phyloP scores from a whole-genome alignment of 805 yeast species.

The Wickerhamomyces strasburgensis region DNA sequence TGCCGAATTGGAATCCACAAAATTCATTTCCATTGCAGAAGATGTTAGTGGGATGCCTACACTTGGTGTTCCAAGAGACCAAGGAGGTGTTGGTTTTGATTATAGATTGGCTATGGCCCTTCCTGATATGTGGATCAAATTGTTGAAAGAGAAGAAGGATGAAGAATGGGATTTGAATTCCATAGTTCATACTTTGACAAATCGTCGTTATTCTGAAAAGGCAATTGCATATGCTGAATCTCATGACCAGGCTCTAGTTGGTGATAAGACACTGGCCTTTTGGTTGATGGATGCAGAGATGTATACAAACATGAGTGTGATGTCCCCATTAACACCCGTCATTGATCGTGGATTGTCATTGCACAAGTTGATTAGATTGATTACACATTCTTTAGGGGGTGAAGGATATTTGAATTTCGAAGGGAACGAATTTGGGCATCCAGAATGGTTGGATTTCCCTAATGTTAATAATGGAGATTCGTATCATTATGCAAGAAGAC shows the following conservation, averaged over 20 bases:
- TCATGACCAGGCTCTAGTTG: constrained; percentile 96
- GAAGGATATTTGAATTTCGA: constrained; percentile 95
- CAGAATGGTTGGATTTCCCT: constrained; percentile 98
- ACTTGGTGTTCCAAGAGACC: constrained; percentile 62
- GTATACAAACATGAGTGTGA: constrained; percentile 90
- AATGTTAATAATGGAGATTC: constrained; percentile 82
- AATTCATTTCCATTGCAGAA: constrained; percentile 81
- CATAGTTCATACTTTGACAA: constrained; percentile 77
- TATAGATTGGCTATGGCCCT: constrained; percentile 94
- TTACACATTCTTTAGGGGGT: constrained; percentile 92
- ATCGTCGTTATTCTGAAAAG: constrained; percentile 81
- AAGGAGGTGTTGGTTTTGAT: constrained; percentile 92
- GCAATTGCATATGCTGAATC: constrained; percentile 92
- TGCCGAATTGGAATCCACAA: constrained; percentile 36
- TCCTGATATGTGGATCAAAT: constrained; percentile 99
- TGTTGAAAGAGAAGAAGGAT: constrained; percentile 75
- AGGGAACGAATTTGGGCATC: constrained; percentile 98
- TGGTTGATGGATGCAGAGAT: constrained; percentile 99
- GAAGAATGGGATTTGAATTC: constrained; percentile 89
- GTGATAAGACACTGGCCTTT: constrained; percentile 93
- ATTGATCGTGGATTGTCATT: constrained; percentile 87
- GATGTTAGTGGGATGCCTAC: constrained; percentile 99
- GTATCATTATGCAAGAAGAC: constrained; percentile 92
- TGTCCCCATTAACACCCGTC: constrained; percentile 68
- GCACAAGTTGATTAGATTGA: constrained; percentile 83